phyloP scores from a whole-genome alignment of 2,329 filamentous ascomycete genomes.

The Arthroderma sp. region DNA sequence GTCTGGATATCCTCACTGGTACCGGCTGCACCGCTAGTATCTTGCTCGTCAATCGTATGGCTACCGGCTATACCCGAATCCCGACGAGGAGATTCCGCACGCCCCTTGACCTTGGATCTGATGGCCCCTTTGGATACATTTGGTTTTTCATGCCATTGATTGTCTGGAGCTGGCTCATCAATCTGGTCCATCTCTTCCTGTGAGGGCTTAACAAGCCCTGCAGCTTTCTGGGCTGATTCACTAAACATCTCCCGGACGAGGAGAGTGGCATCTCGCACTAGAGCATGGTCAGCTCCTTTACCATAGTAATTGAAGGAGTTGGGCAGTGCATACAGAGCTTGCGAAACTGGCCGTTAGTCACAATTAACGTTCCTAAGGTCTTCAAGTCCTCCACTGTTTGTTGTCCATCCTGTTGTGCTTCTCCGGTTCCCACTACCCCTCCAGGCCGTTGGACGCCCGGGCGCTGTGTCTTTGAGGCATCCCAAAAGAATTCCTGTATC shows the following conservation, averaged over 20 bases:
- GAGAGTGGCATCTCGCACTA: conserved; percentile 65
- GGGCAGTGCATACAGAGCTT: conserved; percentile 56
- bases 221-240: conserved; percentile 71
- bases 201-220: conserved; percentile 59
- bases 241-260: conserved; percentile 82
- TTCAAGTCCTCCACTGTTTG: conserved; percentile 73
- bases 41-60: conserved; percentile 39
- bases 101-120: conserved; percentile 49
- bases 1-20: conserved; percentile 23
- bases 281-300: conserved; percentile 10
- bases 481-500: conserved; percentile 94
- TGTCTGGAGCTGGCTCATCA: conserved; percentile 73
- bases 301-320: conserved; percentile 11
- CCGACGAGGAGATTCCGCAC: conserved; percentile 15
- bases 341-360: conserved; percentile 92
- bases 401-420: conserved; percentile 68
- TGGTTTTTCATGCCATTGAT: conserved; percentile 84
- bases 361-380: conserved; percentile 74
- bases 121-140: conserved; percentile 57
- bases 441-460: conserved; percentile 48
- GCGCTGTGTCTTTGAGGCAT: conserved; percentile 60
- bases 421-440: conserved; percentile 59
- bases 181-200: conserved; percentile 65
- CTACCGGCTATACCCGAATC: conserved; percentile 7
- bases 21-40: conserved; percentile 28